Conservation (phyloP, 202 grass and related monocot species). For the Alloteropsis angusta region DNA sequence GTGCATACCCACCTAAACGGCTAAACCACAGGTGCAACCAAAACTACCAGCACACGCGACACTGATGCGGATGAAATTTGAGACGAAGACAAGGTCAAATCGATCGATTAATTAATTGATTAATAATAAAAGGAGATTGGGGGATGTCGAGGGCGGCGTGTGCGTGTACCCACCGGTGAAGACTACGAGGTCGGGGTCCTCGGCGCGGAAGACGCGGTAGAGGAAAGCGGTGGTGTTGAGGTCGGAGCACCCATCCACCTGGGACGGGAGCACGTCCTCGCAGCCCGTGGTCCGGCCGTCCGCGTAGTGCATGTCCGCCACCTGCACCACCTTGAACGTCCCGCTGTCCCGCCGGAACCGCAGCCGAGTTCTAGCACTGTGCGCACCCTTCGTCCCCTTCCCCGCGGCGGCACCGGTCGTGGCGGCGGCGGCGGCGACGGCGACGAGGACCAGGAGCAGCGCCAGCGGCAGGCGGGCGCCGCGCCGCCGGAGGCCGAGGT, state of each 20-base stretch:
- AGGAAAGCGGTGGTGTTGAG: slow-evolving; percentile 98
- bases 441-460: neutral
- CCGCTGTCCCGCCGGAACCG: slow-evolving; percentile 47
- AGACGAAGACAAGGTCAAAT: neutral
- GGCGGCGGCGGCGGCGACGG: neutral
- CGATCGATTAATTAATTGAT: neutral
- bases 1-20: neutral
- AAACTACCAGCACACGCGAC: neutral
- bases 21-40: neutral
- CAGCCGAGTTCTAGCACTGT: slow-evolving; percentile 6
- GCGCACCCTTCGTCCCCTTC: neutral
- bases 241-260: slow-evolving; percentile 66
- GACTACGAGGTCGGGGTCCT: slow-evolving; percentile 85
- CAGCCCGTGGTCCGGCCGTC: slow-evolving; percentile 52
- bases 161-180: slow-evolving; percentile 69
- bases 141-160: neutral
- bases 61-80: neutral
- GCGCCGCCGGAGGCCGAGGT: neutral
- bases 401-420: neutral
- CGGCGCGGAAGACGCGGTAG: slow-evolving; percentile 59
- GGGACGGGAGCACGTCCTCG: slow-evolving; percentile 54
- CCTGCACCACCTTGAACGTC: slow-evolving; percentile 90
- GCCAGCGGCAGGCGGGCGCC: neutral
- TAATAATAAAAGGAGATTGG: neutral
- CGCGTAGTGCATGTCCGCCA: slow-evolving; percentile 96